These are phyloP conservation scores for Diaporthe vexans DNA, from an alignment of 2,329 filamentous ascomycete genomes.

Conservation along the genomic window DNA sequence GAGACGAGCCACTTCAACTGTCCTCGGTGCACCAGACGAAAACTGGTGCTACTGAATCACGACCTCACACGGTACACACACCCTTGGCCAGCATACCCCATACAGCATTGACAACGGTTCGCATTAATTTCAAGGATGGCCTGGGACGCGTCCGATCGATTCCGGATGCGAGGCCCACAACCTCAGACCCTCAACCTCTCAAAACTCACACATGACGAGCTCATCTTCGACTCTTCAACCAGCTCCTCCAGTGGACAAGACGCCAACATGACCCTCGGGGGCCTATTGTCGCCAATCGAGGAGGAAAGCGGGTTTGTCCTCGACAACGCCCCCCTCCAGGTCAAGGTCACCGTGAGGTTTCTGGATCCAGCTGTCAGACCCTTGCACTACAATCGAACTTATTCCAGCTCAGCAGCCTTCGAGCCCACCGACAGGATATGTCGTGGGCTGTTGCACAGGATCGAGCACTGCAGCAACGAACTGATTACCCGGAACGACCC, in stretches of 20 bases:
- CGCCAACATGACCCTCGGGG: slow-evolving; percentile 16
- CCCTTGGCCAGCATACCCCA: slow-evolving; percentile 27
- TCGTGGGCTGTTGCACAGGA: slow-evolving; percentile 62
- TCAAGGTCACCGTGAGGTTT: slow-evolving; percentile 62
- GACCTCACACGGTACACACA: not conserved
- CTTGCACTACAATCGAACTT: slow-evolving; percentile 58
- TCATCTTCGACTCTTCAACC: slow-evolving; percentile 24
- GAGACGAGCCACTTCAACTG: not conserved
- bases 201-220: slow-evolving; percentile 27
- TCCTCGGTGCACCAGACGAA: too few species aligned
- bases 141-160: slow-evolving; percentile 34
- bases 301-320: slow-evolving; percentile 25
- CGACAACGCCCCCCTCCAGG: slow-evolving; percentile 42
- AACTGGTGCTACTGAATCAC: slow-evolving; percentile 6
- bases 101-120: slow-evolving; percentile 10
- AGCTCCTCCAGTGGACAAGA: slow-evolving; percentile 14
- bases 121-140: slow-evolving; percentile 36
- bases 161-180: slow-evolving; percentile 17
- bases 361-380: slow-evolving; percentile 58
- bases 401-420: slow-evolving; percentile 61
- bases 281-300: slow-evolving; percentile 35
- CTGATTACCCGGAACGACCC: slow-evolving; percentile 68
- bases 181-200: slow-evolving; percentile 26
- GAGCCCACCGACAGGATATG: slow-evolving; percentile 62
- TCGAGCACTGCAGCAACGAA: slow-evolving; percentile 66